Conservation (phyloP, 495 filamentous ascomycete species). For the Podospora conica region DNA sequence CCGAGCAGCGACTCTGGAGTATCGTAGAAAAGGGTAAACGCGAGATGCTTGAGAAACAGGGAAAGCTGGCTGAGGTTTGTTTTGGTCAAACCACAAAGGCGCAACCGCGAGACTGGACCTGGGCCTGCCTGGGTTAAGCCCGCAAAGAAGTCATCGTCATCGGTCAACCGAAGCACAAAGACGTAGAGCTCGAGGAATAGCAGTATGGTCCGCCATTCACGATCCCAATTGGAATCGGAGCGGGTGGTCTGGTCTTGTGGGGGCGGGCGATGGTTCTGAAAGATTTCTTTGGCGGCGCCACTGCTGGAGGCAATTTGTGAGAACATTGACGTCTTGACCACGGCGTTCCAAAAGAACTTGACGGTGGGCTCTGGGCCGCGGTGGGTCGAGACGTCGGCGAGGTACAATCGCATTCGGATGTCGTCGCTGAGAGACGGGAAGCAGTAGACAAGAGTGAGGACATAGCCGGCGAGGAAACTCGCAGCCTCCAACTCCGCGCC, state of each 20-base stretch:
- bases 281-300: slow-evolving; percentile 16
- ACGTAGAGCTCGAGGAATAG: slow-evolving; percentile 92
- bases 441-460: slow-evolving; percentile 74
- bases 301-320: slow-evolving; percentile 45
- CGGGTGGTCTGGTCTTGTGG: slow-evolving; percentile 17
- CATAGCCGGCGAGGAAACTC: slow-evolving; percentile 75
- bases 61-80: slow-evolving; percentile 67
- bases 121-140: slow-evolving; percentile 13
- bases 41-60: slow-evolving; percentile 85
- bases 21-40: slow-evolving; percentile 85
- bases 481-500: slow-evolving; percentile 50
- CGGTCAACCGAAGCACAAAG: slow-evolving; percentile 84
- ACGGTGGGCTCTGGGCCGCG: slow-evolving; percentile 57
- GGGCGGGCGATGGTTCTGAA: slow-evolving; percentile 20
- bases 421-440: slow-evolving; percentile 83
- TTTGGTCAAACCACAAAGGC: slow-evolving; percentile 64
- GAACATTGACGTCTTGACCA: slow-evolving; percentile 62
- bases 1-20: slow-evolving; percentile 47
- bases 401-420: slow-evolving; percentile 91
- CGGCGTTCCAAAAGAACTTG: slow-evolving; percentile 83
- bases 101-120: slow-evolving; percentile 29
- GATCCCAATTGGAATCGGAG: slow-evolving; percentile 37
- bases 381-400: slow-evolving; percentile 60
- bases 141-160: slow-evolving; percentile 79
- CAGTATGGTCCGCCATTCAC: slow-evolving; percentile 84